Conservation (phyloP, 1,284 basidiomycete species). For the Ustilago trichophora region DNA sequence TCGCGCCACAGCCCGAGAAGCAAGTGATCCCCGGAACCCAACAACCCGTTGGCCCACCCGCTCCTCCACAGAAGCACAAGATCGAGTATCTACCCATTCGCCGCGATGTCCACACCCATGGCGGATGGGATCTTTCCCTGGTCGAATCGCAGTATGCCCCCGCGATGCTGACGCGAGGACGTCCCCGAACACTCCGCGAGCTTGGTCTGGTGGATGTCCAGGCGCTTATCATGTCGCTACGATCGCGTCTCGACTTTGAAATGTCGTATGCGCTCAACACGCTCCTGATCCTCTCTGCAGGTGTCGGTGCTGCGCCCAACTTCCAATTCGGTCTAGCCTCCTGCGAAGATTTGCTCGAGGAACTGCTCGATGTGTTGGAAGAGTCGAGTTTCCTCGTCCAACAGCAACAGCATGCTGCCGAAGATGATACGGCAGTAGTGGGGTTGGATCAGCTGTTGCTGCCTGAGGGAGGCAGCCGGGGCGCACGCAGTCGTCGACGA, state of each 20-base stretch:
- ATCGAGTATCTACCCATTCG: conserved; percentile 89
- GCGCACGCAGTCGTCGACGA: too few relatives aligned
- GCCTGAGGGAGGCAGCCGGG: too few relatives aligned
- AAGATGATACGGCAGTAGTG: too few relatives aligned
- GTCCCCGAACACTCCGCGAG: conserved; percentile 77
- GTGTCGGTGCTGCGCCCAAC: conserved; percentile 71
- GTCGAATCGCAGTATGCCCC: conserved; percentile 75
- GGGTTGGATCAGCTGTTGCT: too few relatives aligned
- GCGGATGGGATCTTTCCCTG: conserved; percentile 81
- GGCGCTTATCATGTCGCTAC: conserved; percentile 84
- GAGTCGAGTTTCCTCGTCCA: conserved; percentile 83
- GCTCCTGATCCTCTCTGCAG: conserved; percentile 81
- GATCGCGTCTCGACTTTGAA: conserved; percentile 83
- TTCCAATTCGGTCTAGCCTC: conserved; percentile 76
- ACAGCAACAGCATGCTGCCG: too few relatives aligned
- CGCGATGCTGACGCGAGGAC: conserved; percentile 69
- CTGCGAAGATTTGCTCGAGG: conserved; percentile 84
- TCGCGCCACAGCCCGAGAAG: conserved; percentile 21
- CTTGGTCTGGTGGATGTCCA: conserved; percentile 88
- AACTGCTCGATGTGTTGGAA: conserved; percentile 85
- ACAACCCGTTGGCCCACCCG: conserved; percentile 30
- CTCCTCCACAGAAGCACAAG: conserved; percentile 73
- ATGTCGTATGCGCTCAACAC: conserved; percentile 89
- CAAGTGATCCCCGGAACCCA: conserved; percentile 35
- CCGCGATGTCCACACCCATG: conserved; percentile 79